Conservation (phyloP, 1,284 basidiomycete genomes). For the Papiliotrema nemorosa region DNA sequence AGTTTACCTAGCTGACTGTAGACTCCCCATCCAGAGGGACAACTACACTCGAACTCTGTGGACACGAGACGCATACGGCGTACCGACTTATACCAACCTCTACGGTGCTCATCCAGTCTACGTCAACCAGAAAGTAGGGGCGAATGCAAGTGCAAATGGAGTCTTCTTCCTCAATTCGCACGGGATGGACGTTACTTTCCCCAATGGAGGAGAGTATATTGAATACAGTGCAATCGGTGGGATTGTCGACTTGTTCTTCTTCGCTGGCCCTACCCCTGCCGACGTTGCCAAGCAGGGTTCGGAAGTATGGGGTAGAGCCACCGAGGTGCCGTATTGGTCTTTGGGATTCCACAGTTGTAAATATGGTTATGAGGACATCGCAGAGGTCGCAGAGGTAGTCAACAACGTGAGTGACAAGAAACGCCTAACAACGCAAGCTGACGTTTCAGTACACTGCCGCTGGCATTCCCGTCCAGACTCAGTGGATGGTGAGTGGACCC, state of each 20-base stretch:
- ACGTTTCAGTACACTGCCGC: constrained; percentile 22
- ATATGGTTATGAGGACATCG: constrained; percentile 34
- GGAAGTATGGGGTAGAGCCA: constrained; percentile 22
- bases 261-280: constrained; percentile 6
- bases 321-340: constrained; percentile 33
- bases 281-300: constrained; percentile 10
- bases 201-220: constrained; percentile 13
- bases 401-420: constrained; percentile 16
- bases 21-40: constrained; percentile 12
- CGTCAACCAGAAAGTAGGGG: constrained; percentile 12
- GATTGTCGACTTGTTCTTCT: constrained; percentile 28
- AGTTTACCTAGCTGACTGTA: constrained; percentile 4
- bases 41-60: constrained; percentile 26
- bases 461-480: constrained; percentile 18
- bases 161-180: constrained; percentile 29
- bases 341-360: constrained; percentile 38
- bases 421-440: background rate
- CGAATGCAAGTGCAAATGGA: constrained; percentile 13
- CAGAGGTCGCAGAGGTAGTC: constrained; percentile 32
- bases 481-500: constrained; percentile 23
- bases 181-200: constrained; percentile 33
- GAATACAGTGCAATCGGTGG: constrained; percentile 28
- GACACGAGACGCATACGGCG: constrained; percentile 15
- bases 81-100: constrained; percentile 24
- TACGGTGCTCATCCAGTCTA: constrained; percentile 34